Evolutionary conservation across 306 rosid species (phyloP).

Genomic region (Prinsepia uniflora): DNA sequence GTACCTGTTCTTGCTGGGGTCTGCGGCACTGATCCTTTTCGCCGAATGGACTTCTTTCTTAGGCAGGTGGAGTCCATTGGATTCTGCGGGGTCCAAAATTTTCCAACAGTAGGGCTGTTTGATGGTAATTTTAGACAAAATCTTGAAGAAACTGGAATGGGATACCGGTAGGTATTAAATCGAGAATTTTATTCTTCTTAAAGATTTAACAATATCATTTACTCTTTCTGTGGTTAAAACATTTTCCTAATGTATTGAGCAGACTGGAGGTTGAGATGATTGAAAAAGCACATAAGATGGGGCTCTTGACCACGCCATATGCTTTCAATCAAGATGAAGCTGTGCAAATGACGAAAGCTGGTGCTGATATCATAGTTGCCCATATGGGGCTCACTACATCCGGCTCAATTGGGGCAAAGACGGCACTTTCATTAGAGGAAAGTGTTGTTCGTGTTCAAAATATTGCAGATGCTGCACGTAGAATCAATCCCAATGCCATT

Average conservation of each 20-base stretch:
- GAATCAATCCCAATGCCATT: constrained; percentile 58
- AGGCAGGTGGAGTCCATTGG: constrained; percentile 89
- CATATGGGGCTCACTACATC: constrained; percentile 96
- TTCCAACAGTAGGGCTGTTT: constrained; percentile 91
- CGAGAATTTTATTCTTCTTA: not conserved
- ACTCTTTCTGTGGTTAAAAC: constrained; percentile 17
- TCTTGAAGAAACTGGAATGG: constrained; percentile 98
- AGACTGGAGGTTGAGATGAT: constrained; percentile 96
- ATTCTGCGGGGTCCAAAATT: constrained; percentile 86
- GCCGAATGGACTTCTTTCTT: constrained; percentile 79
- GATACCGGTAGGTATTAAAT: constrained; percentile 57
- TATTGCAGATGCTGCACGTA: constrained; percentile 79
- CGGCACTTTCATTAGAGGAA: constrained; percentile 74
- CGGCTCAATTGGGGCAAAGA: constrained; percentile 84
- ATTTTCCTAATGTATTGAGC: constrained; percentile 26
- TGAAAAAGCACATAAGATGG: constrained; percentile 74
- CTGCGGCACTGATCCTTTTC: constrained; percentile 91
- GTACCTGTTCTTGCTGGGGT: constrained; percentile 91
- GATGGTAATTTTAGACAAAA: constrained; percentile 93
- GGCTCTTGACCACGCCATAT: constrained; percentile 89
- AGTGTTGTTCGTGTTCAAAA: constrained; percentile 72
- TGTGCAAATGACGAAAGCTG: constrained; percentile 72
- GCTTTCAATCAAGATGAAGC: constrained; percentile 81
- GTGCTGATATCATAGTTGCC: constrained; percentile 87
- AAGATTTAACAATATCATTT: not conserved